phyloP scores from a whole-genome alignment of 78 protist genomes.

The Chrysochromulina tobinii region DNA sequence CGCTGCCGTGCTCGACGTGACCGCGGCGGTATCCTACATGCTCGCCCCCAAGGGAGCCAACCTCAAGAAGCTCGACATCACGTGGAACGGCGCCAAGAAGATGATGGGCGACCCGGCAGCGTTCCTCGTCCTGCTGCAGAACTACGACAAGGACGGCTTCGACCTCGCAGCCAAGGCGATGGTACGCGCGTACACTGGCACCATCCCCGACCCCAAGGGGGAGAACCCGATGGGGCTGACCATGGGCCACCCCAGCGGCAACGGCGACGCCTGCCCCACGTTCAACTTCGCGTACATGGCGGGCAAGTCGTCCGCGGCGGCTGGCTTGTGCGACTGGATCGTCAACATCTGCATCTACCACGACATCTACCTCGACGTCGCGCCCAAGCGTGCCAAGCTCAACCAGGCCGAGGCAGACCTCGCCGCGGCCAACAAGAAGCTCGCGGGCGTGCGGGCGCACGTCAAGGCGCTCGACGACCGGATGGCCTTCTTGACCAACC shows the following conservation, averaged over 20 bases:
- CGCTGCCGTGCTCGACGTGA: conserved; percentile 50
- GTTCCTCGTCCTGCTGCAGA: conserved; percentile 51
- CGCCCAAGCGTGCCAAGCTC: conserved; percentile 64
- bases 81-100: conserved; percentile 60
- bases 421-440: conserved; percentile 43
- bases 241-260: too few species aligned
- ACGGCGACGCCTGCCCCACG: neutral
- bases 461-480: conserved; percentile 20
- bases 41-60: neutral
- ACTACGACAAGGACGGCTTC: neutral
- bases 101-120: conserved; percentile 55
- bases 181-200: conserved; percentile 32
- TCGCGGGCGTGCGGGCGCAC: conserved; percentile 5
- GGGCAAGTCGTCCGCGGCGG: conserved; percentile 66
- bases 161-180: conserved; percentile 18
- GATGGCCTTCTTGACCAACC: conserved; percentile 35
- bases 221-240: too few species aligned
- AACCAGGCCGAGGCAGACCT: conserved; percentile 54
- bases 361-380: conserved; percentile 73
- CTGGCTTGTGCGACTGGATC: conserved; percentile 72
- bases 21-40: conserved; percentile 58
- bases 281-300: conserved; percentile 50
- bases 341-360: conserved; percentile 62
- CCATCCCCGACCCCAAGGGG: neutral
- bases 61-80: conserved; percentile 28